phyloP scores from a whole-genome alignment of 2,329 filamentous ascomycete species.

The Cladosporium velox region DNA sequence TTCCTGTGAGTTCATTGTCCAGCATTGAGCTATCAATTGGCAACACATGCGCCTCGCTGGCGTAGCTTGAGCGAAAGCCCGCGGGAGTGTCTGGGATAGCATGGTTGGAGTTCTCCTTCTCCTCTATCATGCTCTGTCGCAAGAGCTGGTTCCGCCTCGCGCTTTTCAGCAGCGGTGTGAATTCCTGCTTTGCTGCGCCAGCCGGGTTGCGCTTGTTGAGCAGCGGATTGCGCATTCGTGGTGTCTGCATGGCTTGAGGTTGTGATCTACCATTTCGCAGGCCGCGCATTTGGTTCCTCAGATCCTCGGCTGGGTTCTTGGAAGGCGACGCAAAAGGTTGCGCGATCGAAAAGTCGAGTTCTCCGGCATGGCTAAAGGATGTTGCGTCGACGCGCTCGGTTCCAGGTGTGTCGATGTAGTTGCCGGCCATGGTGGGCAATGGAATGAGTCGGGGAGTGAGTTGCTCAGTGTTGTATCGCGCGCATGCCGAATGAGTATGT shows the following conservation, averaged over 20 bases:
- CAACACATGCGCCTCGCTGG: constrained; percentile 65
- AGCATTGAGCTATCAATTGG: constrained; percentile 76
- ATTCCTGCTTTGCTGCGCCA: constrained; percentile 66
- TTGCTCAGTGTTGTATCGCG: background rate
- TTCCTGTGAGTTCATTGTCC: constrained; percentile 61
- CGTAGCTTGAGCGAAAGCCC: constrained; percentile 61
- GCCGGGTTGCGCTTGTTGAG: constrained; percentile 63
- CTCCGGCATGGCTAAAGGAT: constrained; percentile 66
- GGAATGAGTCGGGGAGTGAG: background rate
- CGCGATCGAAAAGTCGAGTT: constrained; percentile 84
- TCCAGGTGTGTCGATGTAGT: constrained; percentile 77
- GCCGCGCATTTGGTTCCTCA: constrained; percentile 74
- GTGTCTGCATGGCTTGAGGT: constrained; percentile 54
- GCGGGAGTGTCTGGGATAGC: constrained; percentile 66
- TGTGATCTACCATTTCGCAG: constrained; percentile 56
- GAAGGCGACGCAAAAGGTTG: constrained; percentile 81
- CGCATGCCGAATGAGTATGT: background rate
- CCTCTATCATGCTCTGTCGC: constrained; percentile 39
- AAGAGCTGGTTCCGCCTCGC: constrained; percentile 68
- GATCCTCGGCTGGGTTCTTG: constrained; percentile 66
- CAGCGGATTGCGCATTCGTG: constrained; percentile 70
- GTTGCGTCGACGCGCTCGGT: constrained; percentile 84
- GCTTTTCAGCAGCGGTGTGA: constrained; percentile 88
- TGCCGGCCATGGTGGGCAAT: constrained; percentile 43
- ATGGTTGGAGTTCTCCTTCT: constrained; percentile 44